Evolutionary conservation across 176 grass and related monocot species (phyloP).

Genomic region (Aegilops sharonensis): DNA sequence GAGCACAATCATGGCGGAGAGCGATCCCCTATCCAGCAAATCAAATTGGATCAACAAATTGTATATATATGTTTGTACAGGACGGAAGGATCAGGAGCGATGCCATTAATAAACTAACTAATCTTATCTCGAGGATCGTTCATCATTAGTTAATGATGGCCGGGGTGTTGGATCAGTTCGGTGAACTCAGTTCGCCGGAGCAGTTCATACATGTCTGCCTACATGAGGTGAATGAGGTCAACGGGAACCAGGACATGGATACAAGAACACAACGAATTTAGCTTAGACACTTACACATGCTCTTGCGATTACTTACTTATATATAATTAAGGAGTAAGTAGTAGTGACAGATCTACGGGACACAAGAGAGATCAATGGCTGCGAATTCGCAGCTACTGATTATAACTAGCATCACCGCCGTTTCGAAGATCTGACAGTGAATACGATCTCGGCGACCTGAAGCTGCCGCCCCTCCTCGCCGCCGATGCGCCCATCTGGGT

Average conservation of each 20-base stretch:
- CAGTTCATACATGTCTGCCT: slow-evolving; percentile 7
- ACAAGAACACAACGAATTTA: slow-evolving; percentile 29
- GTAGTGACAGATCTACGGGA: slow-evolving; percentile 25
- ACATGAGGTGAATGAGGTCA: not conserved
- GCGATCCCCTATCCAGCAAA: slow-evolving; percentile 25
- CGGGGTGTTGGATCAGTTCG: not conserved
- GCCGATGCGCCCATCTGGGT: slow-evolving; percentile 22
- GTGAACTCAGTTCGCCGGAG: slow-evolving; percentile 23
- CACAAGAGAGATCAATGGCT: not conserved
- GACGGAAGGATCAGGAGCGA: not conserved
- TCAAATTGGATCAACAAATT: not conserved
- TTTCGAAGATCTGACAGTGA: slow-evolving; percentile 70
- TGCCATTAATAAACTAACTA: not conserved
- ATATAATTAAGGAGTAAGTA: slow-evolving; percentile 12
- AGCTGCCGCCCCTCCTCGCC: slow-evolving; percentile 25
- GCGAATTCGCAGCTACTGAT: slow-evolving; percentile 25
- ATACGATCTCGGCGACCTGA: slow-evolving; percentile 58
- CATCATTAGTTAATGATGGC: slow-evolving; percentile 48
- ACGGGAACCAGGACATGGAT: not conserved
- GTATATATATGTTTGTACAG: not conserved
- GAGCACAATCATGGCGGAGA: slow-evolving; percentile 10
- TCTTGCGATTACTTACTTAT: slow-evolving; percentile 13
- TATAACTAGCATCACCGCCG: not conserved
- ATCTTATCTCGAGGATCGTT: not conserved
- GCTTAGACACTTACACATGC: slow-evolving; percentile 22